phyloP scores from a whole-genome alignment of 2,329 filamentous ascomycete genomes.

The Colletotrichum kahawae region DNA sequence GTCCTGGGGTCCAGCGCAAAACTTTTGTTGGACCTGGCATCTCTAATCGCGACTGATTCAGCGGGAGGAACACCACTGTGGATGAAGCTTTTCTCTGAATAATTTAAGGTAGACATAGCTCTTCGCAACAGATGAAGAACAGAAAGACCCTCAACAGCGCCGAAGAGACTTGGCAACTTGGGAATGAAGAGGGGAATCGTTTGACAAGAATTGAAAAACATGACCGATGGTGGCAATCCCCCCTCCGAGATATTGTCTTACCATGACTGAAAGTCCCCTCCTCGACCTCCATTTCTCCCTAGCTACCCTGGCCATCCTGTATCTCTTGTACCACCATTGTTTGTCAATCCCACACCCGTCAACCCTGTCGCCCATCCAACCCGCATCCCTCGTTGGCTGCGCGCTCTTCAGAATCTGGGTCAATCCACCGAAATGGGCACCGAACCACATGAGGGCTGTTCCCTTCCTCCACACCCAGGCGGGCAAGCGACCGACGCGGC shows the following conservation, averaged over 20 bases:
- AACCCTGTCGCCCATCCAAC: constrained; percentile 12
- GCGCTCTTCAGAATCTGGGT: constrained; percentile 7
- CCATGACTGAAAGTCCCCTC: neutral
- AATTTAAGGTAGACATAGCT: neutral
- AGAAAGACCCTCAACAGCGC: neutral
- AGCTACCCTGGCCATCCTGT: neutral
- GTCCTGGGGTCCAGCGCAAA: neutral
- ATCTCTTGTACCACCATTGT: constrained; percentile 2
- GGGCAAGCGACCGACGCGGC: neutral
- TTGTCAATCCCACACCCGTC: neutral
- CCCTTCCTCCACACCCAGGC: constrained; percentile 9
- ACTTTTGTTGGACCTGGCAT: neutral
- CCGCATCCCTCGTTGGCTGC: constrained; percentile 12
- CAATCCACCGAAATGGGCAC: constrained; percentile 19
- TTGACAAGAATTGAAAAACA: neutral
- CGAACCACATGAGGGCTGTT: constrained; percentile 7
- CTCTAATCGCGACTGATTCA: neutral
- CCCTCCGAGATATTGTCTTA: neutral
- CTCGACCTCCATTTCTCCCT: neutral
- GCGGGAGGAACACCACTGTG: neutral
- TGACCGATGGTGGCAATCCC: neutral
- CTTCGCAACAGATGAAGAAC: neutral
- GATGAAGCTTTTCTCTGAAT: neutral
- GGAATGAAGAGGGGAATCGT: neutral
- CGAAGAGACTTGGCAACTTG: neutral